Evolutionary conservation across 2,329 filamentous ascomycete genomes (phyloP).

Genomic region (Claviceps capensis): DNA sequence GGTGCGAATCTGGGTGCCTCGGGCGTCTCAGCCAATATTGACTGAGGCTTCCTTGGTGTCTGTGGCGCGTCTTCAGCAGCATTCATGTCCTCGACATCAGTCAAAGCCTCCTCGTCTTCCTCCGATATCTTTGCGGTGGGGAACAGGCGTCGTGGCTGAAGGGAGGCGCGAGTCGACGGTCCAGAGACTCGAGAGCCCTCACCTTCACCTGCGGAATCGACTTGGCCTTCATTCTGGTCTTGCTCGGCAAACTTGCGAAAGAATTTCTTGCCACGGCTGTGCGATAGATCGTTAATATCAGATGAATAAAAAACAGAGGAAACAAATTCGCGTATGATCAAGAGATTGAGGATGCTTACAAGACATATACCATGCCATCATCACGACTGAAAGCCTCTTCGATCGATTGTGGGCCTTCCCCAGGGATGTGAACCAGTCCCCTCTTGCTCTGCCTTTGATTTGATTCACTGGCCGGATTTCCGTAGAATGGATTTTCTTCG

Average conservation of each 20-base stretch:
- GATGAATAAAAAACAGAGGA: not conserved
- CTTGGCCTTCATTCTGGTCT: slow-evolving; percentile 18
- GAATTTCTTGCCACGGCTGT: slow-evolving; percentile 64
- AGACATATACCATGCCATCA: slow-evolving; percentile 63
- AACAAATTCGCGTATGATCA: too few species aligned
- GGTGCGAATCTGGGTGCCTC: slow-evolving; percentile 42
- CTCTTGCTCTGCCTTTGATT: slow-evolving; percentile 40
- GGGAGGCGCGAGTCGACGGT: slow-evolving; percentile 50
- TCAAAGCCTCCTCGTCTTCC: slow-evolving; percentile 43
- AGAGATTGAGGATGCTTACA: slow-evolving; percentile 43
- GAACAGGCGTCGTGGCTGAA: slow-evolving; percentile 63
- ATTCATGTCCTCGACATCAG: slow-evolving; percentile 41
- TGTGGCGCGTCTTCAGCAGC: slow-evolving; percentile 14
- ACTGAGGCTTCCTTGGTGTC: slow-evolving; percentile 24
- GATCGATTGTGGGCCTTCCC: slow-evolving; percentile 44
- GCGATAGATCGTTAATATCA: not conserved
- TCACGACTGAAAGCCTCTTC: slow-evolving; percentile 50
- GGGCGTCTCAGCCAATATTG: slow-evolving; percentile 29
- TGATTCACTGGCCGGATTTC: slow-evolving; percentile 27
- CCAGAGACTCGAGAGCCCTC: slow-evolving; percentile 20
- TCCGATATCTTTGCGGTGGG: slow-evolving; percentile 34
- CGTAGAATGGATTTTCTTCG: slow-evolving; percentile 60
- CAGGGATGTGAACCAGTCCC: slow-evolving; percentile 38
- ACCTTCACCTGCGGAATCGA: slow-evolving; percentile 20
- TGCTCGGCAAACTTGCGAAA: slow-evolving; percentile 52